Base-by-base conservation (phyloP, 2,329 filamentous ascomycete genomes). In the Monilinia aucupariae region DNA sequence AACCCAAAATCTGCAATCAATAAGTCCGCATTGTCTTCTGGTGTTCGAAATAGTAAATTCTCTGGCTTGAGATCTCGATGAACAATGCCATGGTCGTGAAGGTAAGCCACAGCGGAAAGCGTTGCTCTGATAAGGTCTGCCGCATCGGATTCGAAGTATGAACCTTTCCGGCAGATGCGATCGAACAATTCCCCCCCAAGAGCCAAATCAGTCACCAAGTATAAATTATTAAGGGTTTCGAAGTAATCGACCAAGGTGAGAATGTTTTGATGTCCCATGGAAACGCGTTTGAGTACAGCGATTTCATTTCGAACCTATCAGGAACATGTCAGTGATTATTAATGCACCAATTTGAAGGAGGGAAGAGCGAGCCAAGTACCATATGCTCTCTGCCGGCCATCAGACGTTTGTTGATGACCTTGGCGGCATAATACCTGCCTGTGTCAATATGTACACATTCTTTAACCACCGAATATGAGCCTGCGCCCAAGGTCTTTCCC, bases 151-250 rank as follows among this genome's bases (percentile, higher is more conserved):
- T 99, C 94, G 79, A 96, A 97, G 81, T 99, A 99, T 65, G 91
- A 96, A 68, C 94, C 94, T 79, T 99, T 99, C 68, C 94, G 89
- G 78, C 94, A 99, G 76, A 99, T 99, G 71, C 94, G 91, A 76
- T 99, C 94, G 75, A 99, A 99, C 20, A 99, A 85, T 77, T 99
- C 94, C 70, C 94, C 94, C 67, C 94, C 94, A 22, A 97, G 86
- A 22, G 94, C 94, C 39, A 99, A 88, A 74, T 99, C 94, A 50
- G 94, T 97, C 59, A 99, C 94, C 45, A 99, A 87, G 76, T 99
- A 99, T 68, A 99, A 84, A 78, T 99, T 99, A 79, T 99, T 97
- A 90, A 97, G 96, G 8, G 94, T 99, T 80, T 99, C 94, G 74
- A 99, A 99, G 78, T 97, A 99, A 79, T 99, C 94, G 71, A 97